These are phyloP conservation scores for Sophora flavescens DNA, from an alignment of 306 rosid genomes.

Conservation along the genomic window DNA sequence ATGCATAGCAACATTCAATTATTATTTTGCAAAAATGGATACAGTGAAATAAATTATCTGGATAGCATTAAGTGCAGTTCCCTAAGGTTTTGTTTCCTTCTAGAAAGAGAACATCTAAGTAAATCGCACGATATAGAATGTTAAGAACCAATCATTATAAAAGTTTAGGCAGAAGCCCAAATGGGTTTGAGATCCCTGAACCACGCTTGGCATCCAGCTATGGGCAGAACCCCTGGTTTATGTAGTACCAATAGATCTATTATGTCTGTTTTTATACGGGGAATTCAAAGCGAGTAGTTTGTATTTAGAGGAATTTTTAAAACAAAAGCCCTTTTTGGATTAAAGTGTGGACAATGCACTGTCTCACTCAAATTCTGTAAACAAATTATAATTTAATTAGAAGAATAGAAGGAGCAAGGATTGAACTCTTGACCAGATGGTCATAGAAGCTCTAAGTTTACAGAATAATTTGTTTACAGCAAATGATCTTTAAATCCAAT, in stretches of 20 bases:
- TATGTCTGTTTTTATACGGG: too few relatives aligned
- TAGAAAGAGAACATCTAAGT: conserved; percentile 14
- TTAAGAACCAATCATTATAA: background rate
- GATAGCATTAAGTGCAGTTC: background rate
- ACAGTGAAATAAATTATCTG: background rate
- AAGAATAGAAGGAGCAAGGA: background rate
- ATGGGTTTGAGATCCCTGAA: too few relatives aligned
- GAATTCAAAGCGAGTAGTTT: too few relatives aligned
- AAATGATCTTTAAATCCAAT: background rate
- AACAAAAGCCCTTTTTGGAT: background rate
- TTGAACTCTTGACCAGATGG: background rate
- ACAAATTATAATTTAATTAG: background rate
- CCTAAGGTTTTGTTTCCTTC: background rate
- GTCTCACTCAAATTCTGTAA: background rate
- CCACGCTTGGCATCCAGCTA: too few relatives aligned
- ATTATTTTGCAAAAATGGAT: background rate
- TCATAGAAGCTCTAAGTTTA: background rate
- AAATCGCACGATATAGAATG: background rate
- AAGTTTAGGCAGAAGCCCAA: background rate
- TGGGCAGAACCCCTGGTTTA: too few relatives aligned
- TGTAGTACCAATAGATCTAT: too few relatives aligned
- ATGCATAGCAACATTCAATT: conserved; percentile 1
- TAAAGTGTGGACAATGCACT: background rate
- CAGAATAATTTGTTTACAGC: background rate
- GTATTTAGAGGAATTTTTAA: too few relatives aligned